Evolutionary conservation across 306 rosid genomes (phyloP).

Genomic region (Sophora flavescens): DNA sequence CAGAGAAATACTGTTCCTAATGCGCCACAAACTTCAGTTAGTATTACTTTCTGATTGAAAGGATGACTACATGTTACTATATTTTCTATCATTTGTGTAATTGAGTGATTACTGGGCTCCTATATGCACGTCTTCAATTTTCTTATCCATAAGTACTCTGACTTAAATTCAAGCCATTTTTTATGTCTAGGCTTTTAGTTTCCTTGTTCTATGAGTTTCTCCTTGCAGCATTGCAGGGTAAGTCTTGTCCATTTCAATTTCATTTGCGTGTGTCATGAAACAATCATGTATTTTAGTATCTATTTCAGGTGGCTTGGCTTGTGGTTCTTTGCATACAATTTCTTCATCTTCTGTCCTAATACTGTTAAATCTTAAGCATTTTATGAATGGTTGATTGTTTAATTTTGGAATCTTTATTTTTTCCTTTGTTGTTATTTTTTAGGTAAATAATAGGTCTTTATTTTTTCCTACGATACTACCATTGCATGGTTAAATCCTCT

Average conservation of each 20-base stretch:
- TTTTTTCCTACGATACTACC: constrained; percentile 20
- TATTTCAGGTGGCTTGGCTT: constrained; percentile 12
- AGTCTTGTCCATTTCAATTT: neutral
- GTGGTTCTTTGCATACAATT: constrained; percentile 6
- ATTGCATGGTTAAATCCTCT: constrained; percentile 17
- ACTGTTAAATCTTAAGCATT: constrained; percentile 22
- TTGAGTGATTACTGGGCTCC: constrained; percentile 16
- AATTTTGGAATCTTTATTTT: constrained; percentile 5
- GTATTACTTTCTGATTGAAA: constrained; percentile 47
- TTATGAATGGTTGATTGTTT: constrained; percentile 28
- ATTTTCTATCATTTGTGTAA: constrained; percentile 15
- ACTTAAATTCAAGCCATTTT: constrained; percentile 32
- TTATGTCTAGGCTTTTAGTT: constrained; percentile 18
- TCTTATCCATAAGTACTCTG: constrained; percentile 8
- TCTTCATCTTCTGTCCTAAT: constrained; percentile 2
- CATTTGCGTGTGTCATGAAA: constrained; percentile 23
- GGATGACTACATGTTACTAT: constrained; percentile 1
- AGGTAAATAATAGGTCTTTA: neutral
- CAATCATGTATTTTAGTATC: constrained; percentile 12
- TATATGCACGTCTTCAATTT: constrained; percentile 1
- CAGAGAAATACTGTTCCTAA: constrained; percentile 62
- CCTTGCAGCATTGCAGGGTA: constrained; percentile 21
- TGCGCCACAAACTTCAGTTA: constrained; percentile 65
- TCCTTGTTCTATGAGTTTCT: constrained; percentile 18
- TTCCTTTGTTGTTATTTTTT: neutral